These are phyloP conservation scores for Sclerotinia trifoliorum DNA, from an alignment of 2,329 filamentous ascomycete genomes.

Conservation along the genomic window DNA sequence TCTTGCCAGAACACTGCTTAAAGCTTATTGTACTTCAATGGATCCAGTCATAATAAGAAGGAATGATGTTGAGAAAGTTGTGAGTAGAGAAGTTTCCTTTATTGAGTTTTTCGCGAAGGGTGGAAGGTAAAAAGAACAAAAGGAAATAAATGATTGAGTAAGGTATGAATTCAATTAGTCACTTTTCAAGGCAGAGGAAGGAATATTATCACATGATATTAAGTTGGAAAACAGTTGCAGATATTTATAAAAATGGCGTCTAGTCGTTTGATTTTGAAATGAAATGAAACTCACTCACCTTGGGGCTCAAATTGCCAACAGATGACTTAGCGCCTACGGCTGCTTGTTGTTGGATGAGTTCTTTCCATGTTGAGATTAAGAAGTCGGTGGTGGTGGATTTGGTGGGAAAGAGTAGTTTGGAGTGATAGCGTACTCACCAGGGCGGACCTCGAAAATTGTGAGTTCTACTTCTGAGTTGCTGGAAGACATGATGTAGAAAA, in stretches of 20 bases:
- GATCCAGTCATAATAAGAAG: no score
- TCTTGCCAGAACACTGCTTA: no score
- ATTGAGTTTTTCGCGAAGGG: not conserved
- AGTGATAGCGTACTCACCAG: not conserved
- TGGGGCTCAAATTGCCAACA: not conserved
- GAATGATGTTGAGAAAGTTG: not conserved
- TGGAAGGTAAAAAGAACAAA: no score
- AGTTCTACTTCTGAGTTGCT: not conserved
- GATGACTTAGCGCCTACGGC: not conserved
- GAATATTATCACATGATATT: not conserved
- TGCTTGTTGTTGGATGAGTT: not conserved
- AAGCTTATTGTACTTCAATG: no score
- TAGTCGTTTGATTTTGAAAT: not conserved
- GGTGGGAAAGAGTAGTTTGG: not conserved
- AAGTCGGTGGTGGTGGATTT: not conserved
- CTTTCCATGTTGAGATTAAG: not conserved
- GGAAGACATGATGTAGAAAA: slow-evolving; percentile 1
- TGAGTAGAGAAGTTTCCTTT: no score
- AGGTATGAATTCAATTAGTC: not conserved
- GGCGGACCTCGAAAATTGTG: not conserved
- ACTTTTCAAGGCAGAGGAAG: not conserved
- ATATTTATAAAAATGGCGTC: no score
- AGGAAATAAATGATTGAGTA: not conserved
- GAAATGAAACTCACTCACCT: not conserved
- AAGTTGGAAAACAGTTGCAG: not conserved